Percentiles rank a stretch among this genome's conserved stretches.
These are phyloP conservation scores for Cladosporium austrohemisphaericum DNA, from an alignment of 2,329 filamentous ascomycete species.

Conservation along the genomic window DNA sequence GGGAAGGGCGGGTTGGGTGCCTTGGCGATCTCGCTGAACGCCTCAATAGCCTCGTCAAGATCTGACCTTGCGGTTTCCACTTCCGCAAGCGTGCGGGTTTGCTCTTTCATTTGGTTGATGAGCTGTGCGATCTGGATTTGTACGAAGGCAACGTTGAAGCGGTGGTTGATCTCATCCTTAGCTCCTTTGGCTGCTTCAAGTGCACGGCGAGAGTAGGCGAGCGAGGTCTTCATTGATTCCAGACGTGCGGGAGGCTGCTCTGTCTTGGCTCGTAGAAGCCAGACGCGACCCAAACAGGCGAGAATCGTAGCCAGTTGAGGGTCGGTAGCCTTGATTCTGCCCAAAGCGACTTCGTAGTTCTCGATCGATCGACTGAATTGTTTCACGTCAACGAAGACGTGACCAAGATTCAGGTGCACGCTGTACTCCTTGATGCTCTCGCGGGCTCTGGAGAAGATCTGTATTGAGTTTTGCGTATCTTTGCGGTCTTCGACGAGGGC, in stretches of 20 bases:
- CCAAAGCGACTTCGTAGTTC: slow-evolving; percentile 80
- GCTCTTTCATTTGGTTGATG: slow-evolving; percentile 70
- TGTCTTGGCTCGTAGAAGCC: slow-evolving; percentile 73
- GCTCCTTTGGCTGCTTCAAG: slow-evolving; percentile 63
- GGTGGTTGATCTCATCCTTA: slow-evolving; percentile 75
- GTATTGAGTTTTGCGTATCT: slow-evolving; percentile 74
- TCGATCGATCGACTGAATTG: slow-evolving; percentile 92
- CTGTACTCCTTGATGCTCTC: slow-evolving; percentile 86
- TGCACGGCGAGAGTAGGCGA: slow-evolving; percentile 65
- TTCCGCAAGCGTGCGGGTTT: slow-evolving; percentile 72
- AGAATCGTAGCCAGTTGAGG: slow-evolving; percentile 60
- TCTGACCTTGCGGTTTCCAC: slow-evolving; percentile 76
- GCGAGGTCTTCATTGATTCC: slow-evolving; percentile 58
- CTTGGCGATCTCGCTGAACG: slow-evolving; percentile 58
- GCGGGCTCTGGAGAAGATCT: slow-evolving; percentile 84
- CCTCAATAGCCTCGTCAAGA: slow-evolving; percentile 78
- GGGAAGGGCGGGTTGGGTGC: slow-evolving; percentile 77
- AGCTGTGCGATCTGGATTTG: slow-evolving; percentile 89
- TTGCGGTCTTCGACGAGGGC: slow-evolving; percentile 92
- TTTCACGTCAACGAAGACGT: slow-evolving; percentile 84
- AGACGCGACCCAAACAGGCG: slow-evolving; percentile 81
- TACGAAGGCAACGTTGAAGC: slow-evolving; percentile 97
- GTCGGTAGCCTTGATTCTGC: slow-evolving; percentile 75
- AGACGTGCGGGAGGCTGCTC: slow-evolving; percentile 52
- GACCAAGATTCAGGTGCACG: slow-evolving; percentile 88